Evolutionary conservation across 2,329 filamentous ascomycete genomes (phyloP).

Genomic region (Madurella fahalii): DNA sequence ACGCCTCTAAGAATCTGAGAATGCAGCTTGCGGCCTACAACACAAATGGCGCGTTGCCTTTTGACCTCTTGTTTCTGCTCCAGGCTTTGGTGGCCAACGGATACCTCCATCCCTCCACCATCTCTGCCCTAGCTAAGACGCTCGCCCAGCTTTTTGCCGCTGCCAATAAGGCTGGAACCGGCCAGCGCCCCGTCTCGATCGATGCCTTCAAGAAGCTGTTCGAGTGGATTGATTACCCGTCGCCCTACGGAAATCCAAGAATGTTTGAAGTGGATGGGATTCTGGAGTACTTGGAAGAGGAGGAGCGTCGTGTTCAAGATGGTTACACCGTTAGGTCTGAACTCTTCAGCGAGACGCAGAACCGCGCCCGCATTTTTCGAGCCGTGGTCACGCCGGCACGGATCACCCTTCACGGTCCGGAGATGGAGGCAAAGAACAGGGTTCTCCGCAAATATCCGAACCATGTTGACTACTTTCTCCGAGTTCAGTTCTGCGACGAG

Average conservation of each 20-base stretch:
- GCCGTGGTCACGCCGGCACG: conserved; percentile 58
- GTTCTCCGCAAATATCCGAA: conserved; percentile 63
- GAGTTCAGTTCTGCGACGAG: conserved; percentile 72
- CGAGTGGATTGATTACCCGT: conserved; percentile 50
- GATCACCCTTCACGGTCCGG: conserved; percentile 55
- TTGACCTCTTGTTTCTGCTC: conserved; percentile 57
- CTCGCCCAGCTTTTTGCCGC: conserved; percentile 35
- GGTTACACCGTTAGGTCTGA: conserved; percentile 14
- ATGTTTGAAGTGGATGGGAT: conserved; percentile 41
- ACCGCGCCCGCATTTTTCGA: conserved; percentile 51
- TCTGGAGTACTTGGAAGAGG: conserved; percentile 35
- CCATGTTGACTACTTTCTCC: conserved; percentile 60
- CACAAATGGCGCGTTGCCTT: conserved; percentile 40
- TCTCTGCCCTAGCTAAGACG: conserved; percentile 42
- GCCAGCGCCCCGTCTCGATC: conserved; percentile 42
- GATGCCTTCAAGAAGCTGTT: conserved; percentile 52
- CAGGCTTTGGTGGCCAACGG: conserved; percentile 61
- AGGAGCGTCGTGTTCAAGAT: conserved; percentile 33
- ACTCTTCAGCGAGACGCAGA: conserved; percentile 29
- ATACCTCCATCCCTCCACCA: conserved; percentile 53
- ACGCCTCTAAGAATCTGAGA: conserved; percentile 29
- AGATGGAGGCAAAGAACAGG: conserved; percentile 64
- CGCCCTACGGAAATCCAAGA: conserved; percentile 43
- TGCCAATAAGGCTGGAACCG: conserved; percentile 24
- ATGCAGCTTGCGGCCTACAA: conserved; percentile 28